Base-by-base conservation (phyloP, 805 yeast species). In the Kuraishia borneana region DNA sequence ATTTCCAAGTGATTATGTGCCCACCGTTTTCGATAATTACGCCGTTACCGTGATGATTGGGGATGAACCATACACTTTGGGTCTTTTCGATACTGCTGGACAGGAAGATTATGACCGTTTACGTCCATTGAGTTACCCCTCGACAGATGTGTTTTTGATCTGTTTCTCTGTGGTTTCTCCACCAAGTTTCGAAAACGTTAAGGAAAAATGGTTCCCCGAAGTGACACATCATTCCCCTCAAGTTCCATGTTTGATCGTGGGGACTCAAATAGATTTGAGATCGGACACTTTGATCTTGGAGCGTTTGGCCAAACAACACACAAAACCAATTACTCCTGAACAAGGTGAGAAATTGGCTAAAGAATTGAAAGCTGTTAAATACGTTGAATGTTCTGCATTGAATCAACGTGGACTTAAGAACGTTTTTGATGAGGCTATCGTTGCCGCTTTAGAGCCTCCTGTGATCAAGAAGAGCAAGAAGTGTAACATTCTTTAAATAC, bases 151-250 rank as follows among this genome's bases (percentile, higher is more conserved):
- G 31, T 89, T 89, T 54, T 68, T 89, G 47, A 95, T 89, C 39
- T 92, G 98, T 62, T 89, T 92, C 62, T 81, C 94, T 25, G 96
- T 92, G 39, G 88, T 94, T 45, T 87, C 95, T 10, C 98, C 97
- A 22, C 94, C 98, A 25, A 80, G 94, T 16, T 92, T 89, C 58
- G 97, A 92, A 61, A 89, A 89, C 63, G 97, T 92, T 35, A 83
- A 84, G 57, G 97, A 92, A 63, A 89, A 89, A 63, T 89, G 98
- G 98, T 82, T 88, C 64, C 97, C 97, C 21, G 98, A 89, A 59
- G 95, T 92, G 41, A 72, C 68, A 46, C 96, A 88, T 57, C 96
- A 89, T 61, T 88, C 83, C 50, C 94, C 97, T 53, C 94, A 94
- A n/a, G 96, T 88, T 31, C 96, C 97, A 17, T 89, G 96, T 51